Base-by-base conservation (phyloP, 805 yeast genomes). In the Pichia rugopelliculosa region DNA sequence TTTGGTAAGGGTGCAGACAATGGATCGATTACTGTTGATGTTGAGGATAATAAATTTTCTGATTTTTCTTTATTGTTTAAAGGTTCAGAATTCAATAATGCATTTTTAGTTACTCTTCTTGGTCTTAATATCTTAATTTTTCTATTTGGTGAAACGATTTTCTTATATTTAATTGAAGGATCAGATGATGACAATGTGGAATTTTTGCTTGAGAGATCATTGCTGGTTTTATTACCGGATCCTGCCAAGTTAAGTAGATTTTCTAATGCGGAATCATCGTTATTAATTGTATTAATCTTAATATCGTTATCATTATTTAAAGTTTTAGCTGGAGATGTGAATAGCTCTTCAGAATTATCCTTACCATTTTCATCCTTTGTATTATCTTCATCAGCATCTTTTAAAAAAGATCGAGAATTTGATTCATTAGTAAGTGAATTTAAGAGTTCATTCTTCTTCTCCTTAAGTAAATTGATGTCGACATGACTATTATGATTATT, bases 91-190 rank as follows among this genome's bases (percentile, higher is more conserved):
- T 34, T 75, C 68, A 46, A 75, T 73, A 24, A 64, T 3, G 23
- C 8, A 11, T 39, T 41, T 25, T 46, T 47, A 10, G 44, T 40
- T 2, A 43, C 59, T 52, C 81, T 69, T 38, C 79, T 72, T 1
- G 77, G 74, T 49, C 72, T 70, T 53, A 73, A 70, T 23, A 78
- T 61, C 36, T 71, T 69, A 20, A 69, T 53, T 34, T 66, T 62
- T 52, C 66, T 69, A 38, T 69, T 64, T 25, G 76, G 74, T 3
- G 76, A 70, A 3, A 61, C 45, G 18, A 60, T 12, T 15, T 30
- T 41, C 26, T 37, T 43, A 23, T 23, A 23, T 30, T 41, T 23
- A 46, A 26, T 21, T 33, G 44, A 22, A 26, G 12, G 47, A n/a
- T 39, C 44, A 23, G 48, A 30, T 15, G 18, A 30, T 30, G 34